Base-by-base conservation (phyloP, 2,329 filamentous ascomycete species). In the Phaeosphaeriaceae sp. region DNA sequence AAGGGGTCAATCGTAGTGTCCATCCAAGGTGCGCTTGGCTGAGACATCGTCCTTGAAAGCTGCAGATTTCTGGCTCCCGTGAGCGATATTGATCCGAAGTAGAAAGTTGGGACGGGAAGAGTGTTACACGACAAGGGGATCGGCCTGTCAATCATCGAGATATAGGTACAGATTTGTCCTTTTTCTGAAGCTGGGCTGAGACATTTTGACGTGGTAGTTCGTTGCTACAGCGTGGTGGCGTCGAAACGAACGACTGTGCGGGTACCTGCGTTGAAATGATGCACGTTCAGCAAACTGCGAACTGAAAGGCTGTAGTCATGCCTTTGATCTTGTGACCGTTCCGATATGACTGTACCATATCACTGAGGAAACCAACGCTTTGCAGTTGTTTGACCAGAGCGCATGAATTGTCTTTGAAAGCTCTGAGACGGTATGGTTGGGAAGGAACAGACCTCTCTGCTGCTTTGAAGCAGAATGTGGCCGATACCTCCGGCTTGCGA, bases 71-170 rank as follows among this genome's bases (percentile, higher is more conserved):
- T 21, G 27, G 27, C 55, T 22, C 50, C 56, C 50, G 48, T 46
- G 53, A 54, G 62, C 40, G 47, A 52, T 56, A 31, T 36, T 36
- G 19, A 47, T 36, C 40, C 19, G 46, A 13, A 48, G 50, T 48
- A 47, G 41, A 52, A 52, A 36, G n/a, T 36, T 42, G 21, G 27
- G 57, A 31, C 41, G 51, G 52, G 53, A 57, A 47, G 54, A 51
- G 22, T 56, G 68, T 71, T 68, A 71, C 64, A 73, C 66, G 54
- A 58, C 49, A 57, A 45, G 25, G 60, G 54, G 57, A 50, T 25
- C 41, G 47, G 54, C 57, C 52, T 45, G 59, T 51, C 52, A 41
- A 47, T 51, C 53, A 49, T 52, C 49, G 58, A 67, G 63, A 72
- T 74, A 72, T 72, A 74, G 56, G 49, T 31, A 47, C 22, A 44